phyloP scores from a whole-genome alignment of 2,329 filamentous ascomycete species.

The Emericellopsis atlantica region DNA sequence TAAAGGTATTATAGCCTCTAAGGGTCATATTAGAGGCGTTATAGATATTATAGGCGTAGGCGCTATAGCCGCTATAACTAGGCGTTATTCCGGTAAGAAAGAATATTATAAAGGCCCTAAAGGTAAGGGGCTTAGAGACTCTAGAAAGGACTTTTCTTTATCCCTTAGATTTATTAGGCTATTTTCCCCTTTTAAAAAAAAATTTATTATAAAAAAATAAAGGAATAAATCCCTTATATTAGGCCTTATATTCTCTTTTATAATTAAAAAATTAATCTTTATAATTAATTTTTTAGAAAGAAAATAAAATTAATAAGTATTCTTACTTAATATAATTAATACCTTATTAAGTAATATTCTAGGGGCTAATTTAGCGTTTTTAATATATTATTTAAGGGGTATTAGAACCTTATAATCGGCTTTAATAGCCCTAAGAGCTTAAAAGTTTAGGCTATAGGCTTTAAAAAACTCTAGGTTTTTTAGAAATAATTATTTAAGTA shows the following conservation, averaged over 20 bases:
- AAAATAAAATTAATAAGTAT: neutral
- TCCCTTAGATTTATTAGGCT: neutral
- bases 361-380: neutral
- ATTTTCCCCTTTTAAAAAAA: neutral
- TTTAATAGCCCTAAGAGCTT: neutral
- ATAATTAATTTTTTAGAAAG: neutral
- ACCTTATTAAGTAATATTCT: neutral
- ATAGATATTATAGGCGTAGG: no score
- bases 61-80: no score
- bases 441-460: no score
- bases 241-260: neutral
- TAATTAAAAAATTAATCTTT: slow-evolving; percentile 1
- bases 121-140: no score
- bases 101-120: no score
- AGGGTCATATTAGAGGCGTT: no score
- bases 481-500: neutral
- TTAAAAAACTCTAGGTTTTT: no score
- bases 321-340: slow-evolving; percentile 1
- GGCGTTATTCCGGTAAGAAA: no score
- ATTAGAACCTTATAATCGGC: slow-evolving; percentile 1
- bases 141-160: no score
- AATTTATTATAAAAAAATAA: neutral
- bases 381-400: slow-evolving; percentile 1
- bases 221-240: no score
- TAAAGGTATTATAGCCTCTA: no score